phyloP scores from a whole-genome alignment of 2,329 filamentous ascomycete genomes.

The Ceratocystis cacaofunesta region DNA sequence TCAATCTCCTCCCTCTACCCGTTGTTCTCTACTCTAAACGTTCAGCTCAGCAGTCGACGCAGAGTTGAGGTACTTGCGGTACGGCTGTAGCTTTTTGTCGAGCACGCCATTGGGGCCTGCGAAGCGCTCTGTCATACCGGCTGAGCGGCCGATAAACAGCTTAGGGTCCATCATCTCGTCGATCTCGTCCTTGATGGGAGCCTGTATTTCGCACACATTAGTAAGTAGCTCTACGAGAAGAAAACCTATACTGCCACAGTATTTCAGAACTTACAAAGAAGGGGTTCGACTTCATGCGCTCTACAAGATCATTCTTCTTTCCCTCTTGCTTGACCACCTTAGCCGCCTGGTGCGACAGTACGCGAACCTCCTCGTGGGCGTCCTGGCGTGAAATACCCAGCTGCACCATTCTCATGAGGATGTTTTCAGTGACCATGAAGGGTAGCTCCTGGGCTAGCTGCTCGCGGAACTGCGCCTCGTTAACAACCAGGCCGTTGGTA shows the following conservation, averaged over 20 bases:
- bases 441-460: constrained; percentile 64
- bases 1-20: not conserved
- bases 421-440: constrained; percentile 58
- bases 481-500: constrained; percentile 56
- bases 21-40: constrained; percentile 21
- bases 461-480: constrained; percentile 54
- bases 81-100: constrained; percentile 28
- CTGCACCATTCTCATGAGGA: constrained; percentile 65
- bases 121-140: constrained; percentile 32
- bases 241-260: not conserved
- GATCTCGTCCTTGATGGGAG: constrained; percentile 52
- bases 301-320: constrained; percentile 60
- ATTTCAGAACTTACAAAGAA: constrained; percentile 44
- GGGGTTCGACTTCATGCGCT: constrained; percentile 53
- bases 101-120: constrained; percentile 28
- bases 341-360: constrained; percentile 63
- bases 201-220: not conserved
- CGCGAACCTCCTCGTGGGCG: constrained; percentile 74
- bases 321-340: constrained; percentile 38
- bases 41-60: constrained; percentile 27
- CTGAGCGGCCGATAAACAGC: constrained; percentile 33
- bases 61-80: constrained; percentile 25
- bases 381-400: constrained; percentile 62
- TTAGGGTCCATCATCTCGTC: constrained; percentile 51
- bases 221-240: not conserved